A percentile compares a stretch with the other conserved stretches of the same genome.
Conservation (phyloP, 1,139 yeast species). For the Suhomyces maxii region DNA sequence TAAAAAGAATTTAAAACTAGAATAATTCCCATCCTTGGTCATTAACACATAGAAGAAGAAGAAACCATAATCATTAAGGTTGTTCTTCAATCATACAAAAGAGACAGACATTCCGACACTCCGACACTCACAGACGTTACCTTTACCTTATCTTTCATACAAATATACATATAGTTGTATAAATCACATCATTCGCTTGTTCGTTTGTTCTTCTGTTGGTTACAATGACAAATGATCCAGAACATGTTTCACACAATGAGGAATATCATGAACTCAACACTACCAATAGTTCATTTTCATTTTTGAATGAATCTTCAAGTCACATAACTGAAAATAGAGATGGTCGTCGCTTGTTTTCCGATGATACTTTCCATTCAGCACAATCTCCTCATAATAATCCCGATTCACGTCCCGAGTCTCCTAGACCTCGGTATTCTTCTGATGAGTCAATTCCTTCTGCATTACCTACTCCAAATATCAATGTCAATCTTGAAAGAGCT, state of each 20-base stretch:
- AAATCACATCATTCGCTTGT: too few relatives aligned
- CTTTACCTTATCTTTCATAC: too few relatives aligned
- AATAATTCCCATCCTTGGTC: too few relatives aligned
- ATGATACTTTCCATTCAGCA: constrained; percentile 6
- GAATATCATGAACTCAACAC: constrained; percentile 1
- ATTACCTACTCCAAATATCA: constrained; percentile 32
- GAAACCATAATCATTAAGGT: too few relatives aligned
- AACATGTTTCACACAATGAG: not conserved
- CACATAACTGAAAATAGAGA: not conserved
- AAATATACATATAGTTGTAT: too few relatives aligned
- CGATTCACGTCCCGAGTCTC: constrained; percentile 3
- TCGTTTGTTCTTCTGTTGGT: not conserved
- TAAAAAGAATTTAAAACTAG: too few relatives aligned
- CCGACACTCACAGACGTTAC: too few relatives aligned
- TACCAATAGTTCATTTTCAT: constrained; percentile 9
- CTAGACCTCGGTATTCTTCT: constrained; percentile 1
- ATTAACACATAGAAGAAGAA: too few relatives aligned
- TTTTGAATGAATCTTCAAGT: constrained; percentile 4
- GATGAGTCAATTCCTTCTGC: constrained; percentile 13
- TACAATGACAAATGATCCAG: not conserved
- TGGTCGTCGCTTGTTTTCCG: constrained; percentile 4
- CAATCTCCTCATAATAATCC: constrained; percentile 1
- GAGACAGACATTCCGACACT: too few relatives aligned
- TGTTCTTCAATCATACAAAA: too few relatives aligned
- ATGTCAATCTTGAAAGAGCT: constrained; percentile 11